A percentile compares a stretch with the other conserved stretches of the same genome.
Evolutionary conservation across 805 yeast species (phyloP).

Genomic region (Komagataella phaffii): DNA sequence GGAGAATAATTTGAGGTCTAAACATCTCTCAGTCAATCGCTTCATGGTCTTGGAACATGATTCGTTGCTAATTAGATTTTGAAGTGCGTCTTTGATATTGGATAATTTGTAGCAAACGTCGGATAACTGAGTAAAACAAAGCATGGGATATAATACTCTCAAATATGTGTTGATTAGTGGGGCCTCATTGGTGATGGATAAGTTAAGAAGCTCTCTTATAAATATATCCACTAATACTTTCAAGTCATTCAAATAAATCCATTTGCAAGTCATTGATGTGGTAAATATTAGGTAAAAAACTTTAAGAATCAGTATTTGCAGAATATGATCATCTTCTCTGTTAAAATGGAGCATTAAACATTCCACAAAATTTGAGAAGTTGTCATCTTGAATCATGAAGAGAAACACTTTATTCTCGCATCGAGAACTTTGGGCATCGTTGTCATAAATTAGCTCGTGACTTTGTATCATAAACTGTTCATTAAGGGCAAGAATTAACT

Average conservation of each 20-base stretch:
- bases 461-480: constrained; percentile 70
- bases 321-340: constrained; percentile 55
- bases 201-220: constrained; percentile 62
- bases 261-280: constrained; percentile 45
- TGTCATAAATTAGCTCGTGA: constrained; percentile 1
- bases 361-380: constrained; percentile 46
- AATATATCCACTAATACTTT: constrained; percentile 76
- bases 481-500: constrained; percentile 59
- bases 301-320: constrained; percentile 71
- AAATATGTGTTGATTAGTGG: constrained; percentile 55
- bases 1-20: constrained; percentile 11
- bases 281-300: constrained; percentile 65
- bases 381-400: constrained; percentile 30
- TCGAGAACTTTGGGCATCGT: constrained; percentile 7
- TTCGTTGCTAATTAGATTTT: constrained; percentile 28
- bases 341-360: constrained; percentile 65
- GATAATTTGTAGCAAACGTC: constrained; percentile 42
- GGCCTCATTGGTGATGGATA: constrained; percentile 42
- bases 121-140: constrained; percentile 50
- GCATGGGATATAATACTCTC: constrained; percentile 59
- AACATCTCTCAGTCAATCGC: constrained; percentile 24
- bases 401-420: constrained; percentile 38
- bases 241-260: constrained; percentile 73
- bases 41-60: constrained; percentile 17
- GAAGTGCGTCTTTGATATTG: constrained; percentile 37